These are phyloP conservation scores for Calcarisporium arbuscula DNA, from an alignment of 2,329 filamentous ascomycete genomes.

Conservation along the genomic window DNA sequence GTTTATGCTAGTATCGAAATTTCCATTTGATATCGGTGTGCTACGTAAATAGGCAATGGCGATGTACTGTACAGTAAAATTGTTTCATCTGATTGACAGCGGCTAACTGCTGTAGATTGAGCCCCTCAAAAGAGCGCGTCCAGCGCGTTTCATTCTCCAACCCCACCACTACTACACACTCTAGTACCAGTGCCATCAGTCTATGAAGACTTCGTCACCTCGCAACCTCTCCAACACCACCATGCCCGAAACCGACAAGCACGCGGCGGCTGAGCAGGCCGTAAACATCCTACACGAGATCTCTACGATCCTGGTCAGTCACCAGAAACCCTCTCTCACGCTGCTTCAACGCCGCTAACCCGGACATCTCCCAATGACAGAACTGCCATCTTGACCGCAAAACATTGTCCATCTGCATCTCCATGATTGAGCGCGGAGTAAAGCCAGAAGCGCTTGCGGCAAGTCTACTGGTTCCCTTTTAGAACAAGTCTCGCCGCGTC, in stretches of 20 bases:
- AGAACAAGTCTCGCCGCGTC: background rate
- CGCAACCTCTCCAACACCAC: too few relatives aligned
- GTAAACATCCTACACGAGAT: conserved; percentile 82
- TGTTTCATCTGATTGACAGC: too few relatives aligned
- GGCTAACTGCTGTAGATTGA: too few relatives aligned
- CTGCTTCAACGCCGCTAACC: background rate
- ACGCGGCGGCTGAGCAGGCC: conserved; percentile 71
- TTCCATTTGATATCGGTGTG: too few relatives aligned
- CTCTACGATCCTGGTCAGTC: conserved; percentile 77
- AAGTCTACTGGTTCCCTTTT: conserved; percentile 27
- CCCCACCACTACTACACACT: too few relatives aligned
- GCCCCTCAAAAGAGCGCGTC: too few relatives aligned
- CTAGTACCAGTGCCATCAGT: too few relatives aligned
- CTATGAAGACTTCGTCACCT: too few relatives aligned
- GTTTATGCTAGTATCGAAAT: too few relatives aligned
- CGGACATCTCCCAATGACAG: conserved; percentile 37
- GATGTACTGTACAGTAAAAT: too few relatives aligned
- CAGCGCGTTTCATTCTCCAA: too few relatives aligned
- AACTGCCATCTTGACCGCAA: conserved; percentile 91
- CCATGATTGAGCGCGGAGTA: conserved; percentile 93
- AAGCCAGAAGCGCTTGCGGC: conserved; percentile 94
- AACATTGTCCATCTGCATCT: conserved; percentile 90
- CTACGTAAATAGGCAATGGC: too few relatives aligned
- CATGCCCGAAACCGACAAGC: conserved; percentile 55
- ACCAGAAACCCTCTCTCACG: background rate